Evolutionary conservation across 78 protist genomes (phyloP).

Genomic region (Emiliania huxleyi): DNA sequence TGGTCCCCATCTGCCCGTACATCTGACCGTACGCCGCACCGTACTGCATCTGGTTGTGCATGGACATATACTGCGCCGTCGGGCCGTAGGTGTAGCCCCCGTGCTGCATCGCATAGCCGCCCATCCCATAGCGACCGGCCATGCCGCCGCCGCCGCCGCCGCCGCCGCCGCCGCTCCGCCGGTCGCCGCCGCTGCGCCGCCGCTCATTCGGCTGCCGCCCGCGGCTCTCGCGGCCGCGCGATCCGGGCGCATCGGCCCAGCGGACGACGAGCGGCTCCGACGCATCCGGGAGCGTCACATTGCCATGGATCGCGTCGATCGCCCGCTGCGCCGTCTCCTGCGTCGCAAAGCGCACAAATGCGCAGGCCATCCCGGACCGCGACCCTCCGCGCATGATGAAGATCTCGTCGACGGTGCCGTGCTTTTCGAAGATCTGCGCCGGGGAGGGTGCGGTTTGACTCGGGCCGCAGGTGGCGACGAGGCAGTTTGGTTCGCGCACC

Average conservation of each 20-base stretch:
- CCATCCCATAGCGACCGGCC: neutral
- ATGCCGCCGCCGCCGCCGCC: neutral
- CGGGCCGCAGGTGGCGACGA: too few species aligned
- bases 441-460: too few species aligned
- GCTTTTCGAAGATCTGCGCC: neutral
- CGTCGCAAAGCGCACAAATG: neutral
- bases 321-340: neutral
- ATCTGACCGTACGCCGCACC: neutral
- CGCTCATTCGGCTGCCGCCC: neutral
- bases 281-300: neutral
- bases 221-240: neutral
- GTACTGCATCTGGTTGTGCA: neutral
- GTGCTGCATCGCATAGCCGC: neutral
- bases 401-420: neutral
- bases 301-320: neutral
- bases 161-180: neutral
- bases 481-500: neutral
- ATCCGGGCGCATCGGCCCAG: neutral
- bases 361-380: neutral
- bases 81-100: neutral
- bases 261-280: neutral
- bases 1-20: neutral
- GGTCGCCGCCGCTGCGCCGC: neutral
- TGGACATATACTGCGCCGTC: neutral
- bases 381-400: neutral